Evolutionary conservation across 1,284 basidiomycete genomes (phyloP).

Genomic region (Hemileia vastatrix): DNA sequence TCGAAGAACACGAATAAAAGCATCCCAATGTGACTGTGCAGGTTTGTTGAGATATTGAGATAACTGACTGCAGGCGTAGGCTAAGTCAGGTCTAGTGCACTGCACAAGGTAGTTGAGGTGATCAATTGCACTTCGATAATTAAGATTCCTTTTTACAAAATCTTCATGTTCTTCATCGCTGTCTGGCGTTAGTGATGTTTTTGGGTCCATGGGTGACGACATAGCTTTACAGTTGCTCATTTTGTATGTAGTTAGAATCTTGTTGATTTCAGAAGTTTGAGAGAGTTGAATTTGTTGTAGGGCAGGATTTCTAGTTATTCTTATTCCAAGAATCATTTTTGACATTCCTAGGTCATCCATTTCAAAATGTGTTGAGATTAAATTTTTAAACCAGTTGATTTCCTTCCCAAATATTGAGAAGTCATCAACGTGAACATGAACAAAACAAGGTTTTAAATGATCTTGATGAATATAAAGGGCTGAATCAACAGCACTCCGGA

Average conservation of each 20-base stretch:
- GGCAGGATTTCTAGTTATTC: background rate
- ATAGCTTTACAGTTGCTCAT: background rate
- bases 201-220: no score
- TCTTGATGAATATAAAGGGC: background rate
- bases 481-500: background rate
- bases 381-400: background rate
- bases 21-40: background rate
- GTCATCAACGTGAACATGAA: slow-evolving; percentile 3
- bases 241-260: background rate
- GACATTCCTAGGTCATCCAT: slow-evolving; percentile 4
- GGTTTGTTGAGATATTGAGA: background rate
- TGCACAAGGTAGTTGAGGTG: slow-evolving; percentile 1
- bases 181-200: no score
- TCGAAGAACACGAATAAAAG: background rate
- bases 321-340: background rate
- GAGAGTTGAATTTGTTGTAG: background rate
- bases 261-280: background rate
- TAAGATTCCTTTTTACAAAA: background rate
- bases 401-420: background rate
- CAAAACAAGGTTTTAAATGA: background rate
- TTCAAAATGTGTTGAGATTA: background rate
- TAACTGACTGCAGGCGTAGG: background rate
- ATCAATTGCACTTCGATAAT: background rate
- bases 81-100: slow-evolving; percentile 5
- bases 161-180: background rate